Evolutionary conservation across 2,329 filamentous ascomycete species (phyloP), one percentile per base, ranked within the genome.

Genomic region (Pseudovirgaria hyperparasitica): DNA sequence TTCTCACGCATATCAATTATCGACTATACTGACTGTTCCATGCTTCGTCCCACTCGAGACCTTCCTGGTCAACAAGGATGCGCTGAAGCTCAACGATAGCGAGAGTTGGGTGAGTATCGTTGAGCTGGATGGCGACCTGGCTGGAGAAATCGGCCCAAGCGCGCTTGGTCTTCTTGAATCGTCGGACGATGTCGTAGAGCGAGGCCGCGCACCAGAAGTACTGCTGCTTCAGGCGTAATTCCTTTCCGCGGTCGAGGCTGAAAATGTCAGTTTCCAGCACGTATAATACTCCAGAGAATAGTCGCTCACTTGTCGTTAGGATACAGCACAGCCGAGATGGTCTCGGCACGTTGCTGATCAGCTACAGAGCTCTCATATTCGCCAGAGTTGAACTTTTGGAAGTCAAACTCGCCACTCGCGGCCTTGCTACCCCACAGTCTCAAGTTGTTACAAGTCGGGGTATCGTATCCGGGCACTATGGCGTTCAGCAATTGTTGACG

Each of bases 191-290:
- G 46, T 98, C 90, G 49, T 84, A 84, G 4, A 98, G 69, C 10
- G 90, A 98, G 10, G 90, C 90, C 27, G 90, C 86, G 48, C 93
- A 92, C 90, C 90, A 98, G 63, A 98, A 98, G 67, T 98, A 98
- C 56, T 98, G 90, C 57, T 98, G 90, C 70, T 98, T 98, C 55
- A 98, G 60, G 28, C 90, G 82, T 37, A 98, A 73, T 63, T 98
- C 90, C 58, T 98, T 98, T 36, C 90, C 90, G 39, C 85, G 73
- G 40, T 96, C 87, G 23, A 98, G 71, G 57, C 49, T 54, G 16
- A 7, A 2, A 8, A n/a, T n/a, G 12, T 27, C 13, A 30, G 21
- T 25, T 25, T 14, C 12, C 9, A 19, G 11, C 14, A 12, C 14
- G 9, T 5, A 10, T 6, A n/a, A 22, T 3, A 8, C 7, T 7